These are phyloP conservation scores for Polychytrium aggregatum DNA, from an alignment of 192 early-diverging fungal species.

Conservation along the genomic window DNA sequence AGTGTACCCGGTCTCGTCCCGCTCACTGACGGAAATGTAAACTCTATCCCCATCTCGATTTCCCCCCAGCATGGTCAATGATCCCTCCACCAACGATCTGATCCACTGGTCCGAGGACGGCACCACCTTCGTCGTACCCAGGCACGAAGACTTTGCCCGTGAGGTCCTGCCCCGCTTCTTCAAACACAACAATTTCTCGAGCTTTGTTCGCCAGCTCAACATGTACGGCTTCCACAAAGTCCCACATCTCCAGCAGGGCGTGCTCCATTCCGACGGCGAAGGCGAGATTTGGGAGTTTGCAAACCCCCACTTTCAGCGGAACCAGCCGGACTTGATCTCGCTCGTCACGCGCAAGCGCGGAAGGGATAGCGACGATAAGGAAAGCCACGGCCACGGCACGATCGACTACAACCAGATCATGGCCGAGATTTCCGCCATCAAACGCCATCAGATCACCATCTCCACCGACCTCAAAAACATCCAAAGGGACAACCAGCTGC, in stretches of 20 bases:
- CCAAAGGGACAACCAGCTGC: constrained; percentile 73
- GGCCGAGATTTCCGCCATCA: constrained; percentile 76
- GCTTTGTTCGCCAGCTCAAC: constrained; percentile 49
- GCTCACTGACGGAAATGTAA: too few relatives aligned
- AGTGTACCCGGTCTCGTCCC: not conserved
- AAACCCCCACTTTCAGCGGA: constrained; percentile 80
- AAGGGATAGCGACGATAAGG: too few relatives aligned
- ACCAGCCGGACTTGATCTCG: constrained; percentile 79
- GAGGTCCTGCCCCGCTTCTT: constrained; percentile 45
- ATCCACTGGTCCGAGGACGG: constrained; percentile 87
- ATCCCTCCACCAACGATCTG: constrained; percentile 65
- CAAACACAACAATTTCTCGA: constrained; percentile 53
- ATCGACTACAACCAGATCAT: constrained; percentile 27
- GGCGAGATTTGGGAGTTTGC: constrained; percentile 88
- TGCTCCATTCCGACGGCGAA: constrained; percentile 59
- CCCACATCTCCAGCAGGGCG: constrained; percentile 86
- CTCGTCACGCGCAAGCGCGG: constrained; percentile 78
- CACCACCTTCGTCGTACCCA: constrained; percentile 62
- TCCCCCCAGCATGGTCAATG: constrained; percentile 74
- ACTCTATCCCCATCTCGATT: too few relatives aligned
- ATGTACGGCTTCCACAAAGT: constrained; percentile 95
- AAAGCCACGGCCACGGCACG: constrained; percentile 2
- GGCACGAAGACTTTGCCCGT: constrained; percentile 43
- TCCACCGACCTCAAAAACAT: constrained; percentile 74
- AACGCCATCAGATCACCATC: constrained; percentile 83